phyloP scores from a whole-genome alignment of 108 stramenopile species.

The Cyclotella sp. region DNA sequence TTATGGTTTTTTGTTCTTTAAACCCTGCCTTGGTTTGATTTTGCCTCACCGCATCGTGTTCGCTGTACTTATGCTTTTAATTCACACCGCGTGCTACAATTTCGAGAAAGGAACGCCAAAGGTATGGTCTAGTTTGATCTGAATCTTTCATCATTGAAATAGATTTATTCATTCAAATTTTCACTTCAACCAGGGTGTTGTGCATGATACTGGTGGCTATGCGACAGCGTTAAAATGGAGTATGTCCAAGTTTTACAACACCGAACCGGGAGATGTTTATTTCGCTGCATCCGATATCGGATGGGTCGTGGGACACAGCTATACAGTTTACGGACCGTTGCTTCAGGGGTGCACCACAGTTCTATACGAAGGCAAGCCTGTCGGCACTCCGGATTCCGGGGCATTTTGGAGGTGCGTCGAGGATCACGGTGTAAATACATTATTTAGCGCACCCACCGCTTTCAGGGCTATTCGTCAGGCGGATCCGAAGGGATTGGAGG shows the following conservation, averaged over 20 bases:
- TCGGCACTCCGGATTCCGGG: slow-evolving; percentile 75
- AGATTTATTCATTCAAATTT: no score
- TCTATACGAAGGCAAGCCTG: slow-evolving; percentile 84
- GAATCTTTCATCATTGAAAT: no score
- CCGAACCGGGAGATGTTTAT: slow-evolving; percentile 70
- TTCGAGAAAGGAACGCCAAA: no score
- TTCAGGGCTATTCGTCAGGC: slow-evolving; percentile 85
- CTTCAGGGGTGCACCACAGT: slow-evolving; percentile 76
- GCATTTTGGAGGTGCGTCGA: slow-evolving; percentile 81
- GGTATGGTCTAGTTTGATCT: no score
- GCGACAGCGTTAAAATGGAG: slow-evolving; percentile 70
- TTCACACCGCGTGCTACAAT: no score
- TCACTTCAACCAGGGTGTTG: slow-evolving; percentile 49
- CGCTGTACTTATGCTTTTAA: no score
- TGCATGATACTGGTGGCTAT: slow-evolving; percentile 73
- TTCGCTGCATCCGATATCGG: slow-evolving; percentile 80
- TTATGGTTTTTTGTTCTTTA: no score
- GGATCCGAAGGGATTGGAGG: slow-evolving; percentile 47
- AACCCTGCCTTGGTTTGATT: no score
- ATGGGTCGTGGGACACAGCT: slow-evolving; percentile 83
- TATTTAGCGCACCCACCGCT: slow-evolving; percentile 91
- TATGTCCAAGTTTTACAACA: slow-evolving; percentile 68
- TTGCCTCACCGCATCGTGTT: no score
- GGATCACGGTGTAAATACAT: slow-evolving; percentile 65
- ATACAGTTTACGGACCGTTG: slow-evolving; percentile 77